Conservation (phyloP, 2,329 filamentous ascomycete species). For the Fusarium sp. region DNA sequence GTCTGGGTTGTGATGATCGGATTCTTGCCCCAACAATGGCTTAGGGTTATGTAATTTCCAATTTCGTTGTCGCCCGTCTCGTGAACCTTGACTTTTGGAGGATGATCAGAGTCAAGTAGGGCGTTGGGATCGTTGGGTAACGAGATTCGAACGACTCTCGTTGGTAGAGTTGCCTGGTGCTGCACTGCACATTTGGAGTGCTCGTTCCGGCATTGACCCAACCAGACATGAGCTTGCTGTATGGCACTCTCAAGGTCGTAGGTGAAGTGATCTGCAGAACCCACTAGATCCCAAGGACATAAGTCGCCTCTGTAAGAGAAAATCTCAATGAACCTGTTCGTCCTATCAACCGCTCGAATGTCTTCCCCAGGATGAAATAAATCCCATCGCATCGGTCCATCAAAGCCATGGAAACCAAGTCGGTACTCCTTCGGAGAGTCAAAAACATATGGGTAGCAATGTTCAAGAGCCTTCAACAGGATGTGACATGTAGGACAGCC, state of each 20-base stretch:
- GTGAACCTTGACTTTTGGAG: constrained; percentile 1
- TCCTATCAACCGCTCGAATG: background rate
- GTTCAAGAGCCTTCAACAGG: background rate
- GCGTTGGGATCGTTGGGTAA: background rate
- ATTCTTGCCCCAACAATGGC: constrained; percentile 19
- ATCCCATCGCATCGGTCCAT: constrained; percentile 18
- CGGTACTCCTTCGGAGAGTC: background rate
- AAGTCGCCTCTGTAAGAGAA: background rate
- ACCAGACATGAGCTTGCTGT: background rate
- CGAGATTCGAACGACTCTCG: background rate
- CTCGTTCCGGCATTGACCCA: background rate
- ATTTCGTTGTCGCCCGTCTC: background rate
- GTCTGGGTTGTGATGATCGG: constrained; percentile 13
- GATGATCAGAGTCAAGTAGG: background rate
- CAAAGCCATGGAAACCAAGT: constrained; percentile 11
- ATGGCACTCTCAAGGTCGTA: constrained; percentile 2
- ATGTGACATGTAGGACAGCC: constrained; percentile 9
- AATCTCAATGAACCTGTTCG: background rate
- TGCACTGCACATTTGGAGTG: background rate
- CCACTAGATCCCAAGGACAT: constrained; percentile 13
- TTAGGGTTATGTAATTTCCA: constrained; percentile 1
- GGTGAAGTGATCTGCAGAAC: background rate
- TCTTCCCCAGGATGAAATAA: constrained; percentile 4
- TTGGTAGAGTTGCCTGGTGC: background rate
- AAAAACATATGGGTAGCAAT: constrained; percentile 3